Evolutionary conservation across 176 grass and related monocot species (phyloP), one percentile per base, ranked within the genome.

Genomic region (Microstegium vimineum): DNA sequence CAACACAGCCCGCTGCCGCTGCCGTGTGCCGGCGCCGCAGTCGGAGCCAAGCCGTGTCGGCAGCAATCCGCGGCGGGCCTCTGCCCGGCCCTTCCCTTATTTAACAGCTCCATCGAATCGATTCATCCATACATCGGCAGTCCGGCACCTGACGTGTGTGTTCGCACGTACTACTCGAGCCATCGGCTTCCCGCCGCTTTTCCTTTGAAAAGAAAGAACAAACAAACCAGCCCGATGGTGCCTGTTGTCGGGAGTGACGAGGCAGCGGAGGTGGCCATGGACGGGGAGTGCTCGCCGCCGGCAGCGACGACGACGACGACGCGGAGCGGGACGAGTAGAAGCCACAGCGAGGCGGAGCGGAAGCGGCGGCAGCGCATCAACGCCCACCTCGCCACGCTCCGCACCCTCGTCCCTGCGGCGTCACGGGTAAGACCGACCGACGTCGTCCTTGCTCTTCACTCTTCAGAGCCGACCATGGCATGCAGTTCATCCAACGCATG

Each of bases 301-400:
- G 30, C n/a, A 1, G 20, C 82, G 31, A 8, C 80, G 8, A 11
- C 76, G 60, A 36, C 77, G 74, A 11, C 76, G 60, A 36, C 77
- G 74, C 37, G 63, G 42, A 85, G 71, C 54, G 78, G 38, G 46
- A 17, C 84, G 66, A 83, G 74, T 68, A 86, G 90, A 60, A 95
- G 89, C 78, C 95, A 93, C 84, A 95, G 95, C 67, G 95, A 98
- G 71, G 95, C 95, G 1, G 92, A 98, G 84, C 87, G 95, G 67
- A 87, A 92, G 86, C 81, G 95, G 81, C 86, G 95, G 42, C 92
- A 93, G 78, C 92, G 95, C 73, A 98, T 98, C 92, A 95, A 98
- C 49, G 73, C 86, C 32, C 95, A 95, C 79, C 95, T 98, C 45
- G 84, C 87, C 79, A 98, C 92, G 45, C 92, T 98, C 20, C 92